These are phyloP conservation scores for Penicillium angulare DNA, from an alignment of 495 filamentous ascomycete species.

Conservation along the genomic window DNA sequence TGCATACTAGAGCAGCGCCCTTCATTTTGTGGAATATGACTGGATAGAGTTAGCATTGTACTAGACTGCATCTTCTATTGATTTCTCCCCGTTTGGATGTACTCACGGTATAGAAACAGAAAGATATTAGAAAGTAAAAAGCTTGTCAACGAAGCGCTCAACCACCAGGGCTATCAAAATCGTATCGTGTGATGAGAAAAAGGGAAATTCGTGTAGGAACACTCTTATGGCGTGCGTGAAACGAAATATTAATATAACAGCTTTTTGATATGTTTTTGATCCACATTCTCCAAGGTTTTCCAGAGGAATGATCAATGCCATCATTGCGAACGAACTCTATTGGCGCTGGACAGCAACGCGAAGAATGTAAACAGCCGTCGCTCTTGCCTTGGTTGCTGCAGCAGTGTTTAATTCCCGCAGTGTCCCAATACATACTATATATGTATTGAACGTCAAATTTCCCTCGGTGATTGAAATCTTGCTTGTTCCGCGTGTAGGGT, in stretches of 20 bases:
- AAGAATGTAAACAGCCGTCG: constrained; percentile 19
- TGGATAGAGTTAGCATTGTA: neutral
- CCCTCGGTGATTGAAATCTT: too few species aligned
- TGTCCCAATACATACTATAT: too few species aligned
- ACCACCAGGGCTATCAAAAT: constrained; percentile 22
- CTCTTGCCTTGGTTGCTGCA: constrained; percentile 4
- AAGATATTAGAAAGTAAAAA: constrained; percentile 7
- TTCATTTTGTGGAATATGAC: constrained; percentile 37
- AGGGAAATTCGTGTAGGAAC: neutral
- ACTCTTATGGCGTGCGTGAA: neutral
- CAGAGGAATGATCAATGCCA: constrained; percentile 25
- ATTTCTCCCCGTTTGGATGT: neutral
- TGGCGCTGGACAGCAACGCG: constrained; percentile 20
- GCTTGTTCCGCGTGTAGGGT: too few species aligned
- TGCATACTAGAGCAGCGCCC: constrained; percentile 27
- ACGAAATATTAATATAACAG: constrained; percentile 16
- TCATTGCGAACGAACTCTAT: constrained; percentile 5
- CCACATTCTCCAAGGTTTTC: constrained; percentile 16
- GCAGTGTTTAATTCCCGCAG: too few species aligned
- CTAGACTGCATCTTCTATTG: neutral
- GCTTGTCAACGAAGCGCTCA: constrained; percentile 10
- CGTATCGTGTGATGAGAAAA: neutral
- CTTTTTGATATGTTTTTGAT: neutral
- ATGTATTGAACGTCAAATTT: too few species aligned
- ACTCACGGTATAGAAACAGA: constrained; percentile 1